Base-by-base conservation (phyloP, 106 monocot genomes). In the Allium fistulosum region DNA sequence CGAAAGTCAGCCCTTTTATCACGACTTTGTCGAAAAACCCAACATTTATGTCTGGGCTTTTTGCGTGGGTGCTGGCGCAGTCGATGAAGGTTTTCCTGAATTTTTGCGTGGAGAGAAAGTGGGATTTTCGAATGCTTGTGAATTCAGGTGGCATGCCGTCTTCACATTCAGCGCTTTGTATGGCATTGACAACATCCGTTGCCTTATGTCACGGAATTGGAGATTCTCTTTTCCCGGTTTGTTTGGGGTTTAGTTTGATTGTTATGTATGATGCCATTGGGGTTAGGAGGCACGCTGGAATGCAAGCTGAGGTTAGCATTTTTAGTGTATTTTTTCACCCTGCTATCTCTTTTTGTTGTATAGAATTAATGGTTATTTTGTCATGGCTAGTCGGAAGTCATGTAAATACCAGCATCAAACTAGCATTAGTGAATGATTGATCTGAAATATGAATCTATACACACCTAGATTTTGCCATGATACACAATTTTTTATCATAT, bases 261-360 rank as follows among this genome's bases (percentile, higher is more conserved):
- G 94, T 94, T 18, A 94, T 94, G 94, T 94, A 94, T 67, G 94
- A 94, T 68, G 94, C 94, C n/a, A 94, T 76, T 46, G 94, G 94
- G 3, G 94, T 94, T 15, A 77, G 90, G 59, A 71, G 90, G 51
- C 94, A 94, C 50, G 94, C 90, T 10, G 94, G 94, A 27, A 87
- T 94, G 80, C 94, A 94, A 58, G 94, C 94, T 46, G 80, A 83
- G 94, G 94, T 94, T 66, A 88, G 72, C 11, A 46, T 10, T 46
- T 63, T 37, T 12, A 1, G 6, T 60, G 62, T 11, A 11, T n/a
- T 66, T 37, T 37, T 37, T 37, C 37, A 37, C 37, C 37, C 5
- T 37, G 37, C 37, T 37, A 5, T 37, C 2, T 37, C 37, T 37
- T 37, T 37, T 37, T 37, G 37, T 37, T 37, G 37, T 37, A 37